phyloP scores from a whole-genome alignment of 306 rosid species.

The Inga oerstediana region DNA sequence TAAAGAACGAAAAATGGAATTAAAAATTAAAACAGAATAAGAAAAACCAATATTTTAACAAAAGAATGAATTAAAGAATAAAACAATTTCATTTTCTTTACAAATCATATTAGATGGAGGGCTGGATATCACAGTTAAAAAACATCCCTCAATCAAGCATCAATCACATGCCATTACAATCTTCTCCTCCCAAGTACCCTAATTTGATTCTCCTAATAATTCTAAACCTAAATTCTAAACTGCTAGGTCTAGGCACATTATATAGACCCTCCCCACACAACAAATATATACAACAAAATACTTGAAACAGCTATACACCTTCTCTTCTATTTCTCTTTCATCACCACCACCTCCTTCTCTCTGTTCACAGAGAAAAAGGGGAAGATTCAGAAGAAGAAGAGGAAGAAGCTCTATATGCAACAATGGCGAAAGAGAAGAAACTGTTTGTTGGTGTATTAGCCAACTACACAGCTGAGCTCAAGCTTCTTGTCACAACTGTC shows the following conservation, averaged over 20 bases:
- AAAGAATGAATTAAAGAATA: background rate
- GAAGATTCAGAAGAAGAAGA: background rate
- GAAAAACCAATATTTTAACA: background rate
- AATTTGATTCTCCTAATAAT: background rate
- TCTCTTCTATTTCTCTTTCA: background rate
- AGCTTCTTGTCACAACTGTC: constrained; percentile 51
- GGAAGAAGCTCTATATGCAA: too few relatives aligned
- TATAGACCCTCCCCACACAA: background rate
- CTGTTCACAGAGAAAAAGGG: background rate
- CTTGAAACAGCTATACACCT: background rate
- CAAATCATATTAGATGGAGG: constrained; percentile 15
- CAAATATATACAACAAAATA: background rate
- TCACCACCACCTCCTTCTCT: background rate
- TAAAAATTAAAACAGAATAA: background rate
- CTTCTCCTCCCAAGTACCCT: background rate
- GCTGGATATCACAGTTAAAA: background rate
- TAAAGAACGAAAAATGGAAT: background rate
- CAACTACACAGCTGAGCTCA: constrained; percentile 55
- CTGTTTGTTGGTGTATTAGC: constrained; percentile 36
- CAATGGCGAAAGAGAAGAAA: constrained; percentile 47
- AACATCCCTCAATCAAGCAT: background rate
- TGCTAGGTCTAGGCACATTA: background rate
- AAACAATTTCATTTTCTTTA: background rate
- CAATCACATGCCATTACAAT: background rate
- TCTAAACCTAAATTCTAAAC: background rate